Evolutionary conservation across 257 asterid genomes (phyloP).

Genomic region (Phtheirospermum japonicum): DNA sequence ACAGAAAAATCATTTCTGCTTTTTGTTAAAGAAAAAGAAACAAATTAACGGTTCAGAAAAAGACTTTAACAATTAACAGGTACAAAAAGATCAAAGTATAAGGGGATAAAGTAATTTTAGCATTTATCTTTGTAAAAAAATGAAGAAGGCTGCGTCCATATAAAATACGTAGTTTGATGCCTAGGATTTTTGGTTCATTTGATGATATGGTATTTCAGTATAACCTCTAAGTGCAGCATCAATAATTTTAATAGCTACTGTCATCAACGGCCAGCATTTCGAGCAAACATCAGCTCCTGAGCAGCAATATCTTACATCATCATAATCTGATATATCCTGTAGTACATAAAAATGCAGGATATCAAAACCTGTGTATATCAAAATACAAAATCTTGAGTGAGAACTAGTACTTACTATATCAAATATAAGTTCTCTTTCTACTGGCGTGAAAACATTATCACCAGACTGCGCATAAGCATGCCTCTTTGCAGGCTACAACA

Average conservation of each 20-base stretch:
- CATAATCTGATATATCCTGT: constrained; percentile 94
- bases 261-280: constrained; percentile 93
- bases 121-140: neutral
- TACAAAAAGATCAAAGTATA: constrained; percentile 6
- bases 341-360: constrained; percentile 3
- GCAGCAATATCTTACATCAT: constrained; percentile 96
- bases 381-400: constrained; percentile 10
- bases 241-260: constrained; percentile 83
- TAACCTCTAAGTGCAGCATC: constrained; percentile 93
- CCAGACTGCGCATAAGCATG: constrained; percentile 86
- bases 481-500: constrained; percentile 82
- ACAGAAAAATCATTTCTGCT: constrained; percentile 1
- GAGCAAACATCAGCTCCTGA: constrained; percentile 92
- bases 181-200: neutral
- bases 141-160: too few relatives aligned
- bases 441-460: constrained; percentile 67
- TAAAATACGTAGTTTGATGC: too few relatives aligned
- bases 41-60: neutral
- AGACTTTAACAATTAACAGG: too few relatives aligned
- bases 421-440: constrained; percentile 83
- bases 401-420: constrained; percentile 66
- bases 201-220: neutral
- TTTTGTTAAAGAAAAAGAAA: neutral
- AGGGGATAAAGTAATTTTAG: neutral
- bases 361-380: neutral